Evolutionary conservation across 192 early-diverging fungal genomes (phyloP).

Genomic region (Chytriomyces confervae): DNA sequence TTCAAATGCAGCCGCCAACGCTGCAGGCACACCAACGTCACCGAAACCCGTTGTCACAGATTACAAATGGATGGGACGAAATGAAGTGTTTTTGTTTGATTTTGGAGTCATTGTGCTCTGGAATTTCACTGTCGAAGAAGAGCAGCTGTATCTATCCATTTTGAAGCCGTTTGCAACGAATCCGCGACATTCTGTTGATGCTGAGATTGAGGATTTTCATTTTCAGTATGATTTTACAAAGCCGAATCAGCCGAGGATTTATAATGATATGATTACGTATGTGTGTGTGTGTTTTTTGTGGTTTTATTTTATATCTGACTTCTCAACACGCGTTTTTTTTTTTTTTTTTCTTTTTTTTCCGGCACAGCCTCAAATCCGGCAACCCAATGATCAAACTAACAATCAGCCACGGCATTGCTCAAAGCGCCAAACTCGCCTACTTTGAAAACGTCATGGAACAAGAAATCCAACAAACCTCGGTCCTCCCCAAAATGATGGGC

Average conservation of each 20-base stretch:
- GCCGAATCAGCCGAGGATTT: slow-evolving; percentile 70
- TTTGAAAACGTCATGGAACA: slow-evolving; percentile 93
- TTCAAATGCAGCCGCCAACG: slow-evolving; percentile 20
- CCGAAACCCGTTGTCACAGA: not conserved
- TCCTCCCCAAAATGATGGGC: slow-evolving; percentile 93
- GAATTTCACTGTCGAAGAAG: slow-evolving; percentile 56
- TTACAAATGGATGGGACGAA: slow-evolving; percentile 47
- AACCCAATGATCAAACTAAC: slow-evolving; percentile 87
- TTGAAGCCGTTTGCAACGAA: slow-evolving; percentile 26
- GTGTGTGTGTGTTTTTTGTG: slow-evolving; percentile 17
- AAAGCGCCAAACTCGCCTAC: slow-evolving; percentile 89
- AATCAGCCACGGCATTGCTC: slow-evolving; percentile 94
- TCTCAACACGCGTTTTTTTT: not conserved
- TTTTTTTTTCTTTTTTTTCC: slow-evolving; percentile 43
- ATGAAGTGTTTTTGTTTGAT: slow-evolving; percentile 62
- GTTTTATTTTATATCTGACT: slow-evolving; percentile 59
- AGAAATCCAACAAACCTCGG: slow-evolving; percentile 82
- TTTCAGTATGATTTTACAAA: slow-evolving; percentile 76
- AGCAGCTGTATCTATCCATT: slow-evolving; percentile 36
- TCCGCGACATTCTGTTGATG: slow-evolving; percentile 47
- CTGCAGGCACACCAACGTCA: slow-evolving; percentile 2
- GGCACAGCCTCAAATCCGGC: slow-evolving; percentile 65
- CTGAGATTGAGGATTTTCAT: slow-evolving; percentile 78
- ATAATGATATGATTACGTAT: slow-evolving; percentile 87
- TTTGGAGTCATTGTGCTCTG: slow-evolving; percentile 61